A percentile compares a stretch with the other conserved stretches of the same genome.
phyloP scores from a whole-genome alignment of 139 green algal species.

The Astrephomene gubernaculifera region DNA sequence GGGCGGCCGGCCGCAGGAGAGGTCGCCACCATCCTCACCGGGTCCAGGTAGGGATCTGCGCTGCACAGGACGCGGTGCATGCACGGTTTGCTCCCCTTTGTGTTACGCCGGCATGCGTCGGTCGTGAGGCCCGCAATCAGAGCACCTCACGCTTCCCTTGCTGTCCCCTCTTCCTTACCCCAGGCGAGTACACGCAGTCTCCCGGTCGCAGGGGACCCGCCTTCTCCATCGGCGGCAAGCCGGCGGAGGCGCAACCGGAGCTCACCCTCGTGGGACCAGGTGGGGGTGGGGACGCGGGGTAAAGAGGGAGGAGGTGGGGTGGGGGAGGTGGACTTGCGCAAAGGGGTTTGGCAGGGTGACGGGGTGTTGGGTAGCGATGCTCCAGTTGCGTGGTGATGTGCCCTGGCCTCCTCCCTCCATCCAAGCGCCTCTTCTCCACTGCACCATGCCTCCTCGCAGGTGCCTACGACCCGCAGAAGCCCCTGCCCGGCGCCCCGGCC shows the following conservation, averaged over 20 bases:
- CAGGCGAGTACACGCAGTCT: slow-evolving; percentile 20
- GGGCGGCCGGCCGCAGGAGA: background rate
- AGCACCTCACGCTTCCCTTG: background rate
- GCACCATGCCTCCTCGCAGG: background rate
- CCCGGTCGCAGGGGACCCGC: slow-evolving; percentile 7
- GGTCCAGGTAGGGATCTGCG: no score
- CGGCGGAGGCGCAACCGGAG: background rate
- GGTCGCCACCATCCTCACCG: background rate
- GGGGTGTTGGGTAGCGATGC: no score
- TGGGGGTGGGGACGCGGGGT: background rate
- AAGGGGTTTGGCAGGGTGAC: background rate
- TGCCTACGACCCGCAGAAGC: slow-evolving; percentile 34
- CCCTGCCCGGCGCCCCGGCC: slow-evolving; percentile 17
- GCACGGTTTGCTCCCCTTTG: no score
- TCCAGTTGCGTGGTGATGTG: background rate
- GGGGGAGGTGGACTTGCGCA: background rate
- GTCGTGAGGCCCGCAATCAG: no score
- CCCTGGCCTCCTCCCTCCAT: background rate
- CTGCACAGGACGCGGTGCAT: no score
- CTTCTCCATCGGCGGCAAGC: slow-evolving; percentile 26
- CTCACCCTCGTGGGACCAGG: slow-evolving; percentile 20
- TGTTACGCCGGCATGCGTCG: no score
- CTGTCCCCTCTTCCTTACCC: background rate
- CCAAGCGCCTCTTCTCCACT: background rate
- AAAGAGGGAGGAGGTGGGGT: background rate